Conservation (phyloP, 2,329 filamentous ascomycete species). For the Diaporthe sp. region DNA sequence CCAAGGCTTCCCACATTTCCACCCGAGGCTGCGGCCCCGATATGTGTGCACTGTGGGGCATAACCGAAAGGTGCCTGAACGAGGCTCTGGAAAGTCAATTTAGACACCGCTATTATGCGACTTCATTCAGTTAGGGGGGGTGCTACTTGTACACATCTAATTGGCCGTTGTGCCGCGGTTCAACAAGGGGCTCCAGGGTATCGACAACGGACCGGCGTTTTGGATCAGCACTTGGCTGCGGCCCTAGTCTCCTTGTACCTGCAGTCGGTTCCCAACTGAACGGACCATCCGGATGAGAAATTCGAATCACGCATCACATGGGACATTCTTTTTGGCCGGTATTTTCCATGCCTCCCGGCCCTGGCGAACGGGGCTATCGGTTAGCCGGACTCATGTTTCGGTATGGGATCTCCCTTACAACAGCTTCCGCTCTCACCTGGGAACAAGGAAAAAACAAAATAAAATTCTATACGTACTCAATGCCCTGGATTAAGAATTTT, state of each 20-base stretch:
- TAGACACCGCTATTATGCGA: constrained; percentile 22
- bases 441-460: too few species aligned
- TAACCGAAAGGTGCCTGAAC: constrained; percentile 2
- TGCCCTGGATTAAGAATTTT: background rate
- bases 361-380: background rate
- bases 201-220: constrained; percentile 4
- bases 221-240: constrained; percentile 10
- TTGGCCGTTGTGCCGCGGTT: background rate
- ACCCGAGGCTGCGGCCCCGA: constrained; percentile 9
- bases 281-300: background rate
- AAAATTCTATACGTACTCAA: background rate
- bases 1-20: background rate
- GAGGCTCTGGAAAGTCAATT: constrained; percentile 30
- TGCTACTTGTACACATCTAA: constrained; percentile 28
- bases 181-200: constrained; percentile 17
- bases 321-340: background rate
- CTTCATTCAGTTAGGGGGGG: background rate
- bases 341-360: too few species aligned
- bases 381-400: too few species aligned
- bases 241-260: constrained; percentile 6
- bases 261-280: constrained; percentile 3
- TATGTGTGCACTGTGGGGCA: background rate
- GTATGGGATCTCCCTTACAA: background rate
- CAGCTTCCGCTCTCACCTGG: background rate
- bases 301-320: background rate